These are phyloP conservation scores for Mycena latifolia DNA, from an alignment of 768 basidiomycete genomes.

Conservation along the genomic window DNA sequence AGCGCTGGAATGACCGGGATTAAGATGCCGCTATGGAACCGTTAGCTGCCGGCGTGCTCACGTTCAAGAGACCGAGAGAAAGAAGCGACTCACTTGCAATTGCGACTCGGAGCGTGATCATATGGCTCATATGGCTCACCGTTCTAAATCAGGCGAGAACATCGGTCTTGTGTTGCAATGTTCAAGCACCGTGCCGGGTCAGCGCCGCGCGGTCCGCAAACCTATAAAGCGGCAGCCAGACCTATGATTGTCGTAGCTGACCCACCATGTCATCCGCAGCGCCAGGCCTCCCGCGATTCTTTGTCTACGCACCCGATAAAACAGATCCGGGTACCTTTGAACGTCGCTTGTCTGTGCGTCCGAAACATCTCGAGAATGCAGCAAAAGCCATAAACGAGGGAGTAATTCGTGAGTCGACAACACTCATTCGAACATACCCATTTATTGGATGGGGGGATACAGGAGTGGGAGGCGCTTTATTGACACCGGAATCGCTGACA, in stretches of 20 bases:
- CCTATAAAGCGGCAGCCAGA: background rate
- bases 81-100: no score
- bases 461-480: constrained; percentile 71
- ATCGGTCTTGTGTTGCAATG: no score
- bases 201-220: background rate
- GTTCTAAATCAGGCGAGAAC: no score
- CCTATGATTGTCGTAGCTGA: background rate
- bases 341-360: constrained; percentile 68
- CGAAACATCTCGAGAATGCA: constrained; percentile 62
- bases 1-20: no score
- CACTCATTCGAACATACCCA: background rate
- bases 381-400: constrained; percentile 56
- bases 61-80: no score
- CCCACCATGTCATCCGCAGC: constrained; percentile 28
- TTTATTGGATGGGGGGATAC: no score
- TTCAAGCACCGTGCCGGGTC: background rate
- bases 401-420: constrained; percentile 59
- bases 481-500: constrained; percentile 70
- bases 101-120: no score
- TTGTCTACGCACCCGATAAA: constrained; percentile 78
- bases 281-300: constrained; percentile 49
- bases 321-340: constrained; percentile 68
- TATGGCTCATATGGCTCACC: no score
- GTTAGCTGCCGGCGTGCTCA: no score
- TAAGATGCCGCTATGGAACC: no score